Percentiles rank a stretch among this genome's conserved stretches.
phyloP scores from a whole-genome alignment of 1,284 basidiomycete genomes.

The Porogramme epimiltina region DNA sequence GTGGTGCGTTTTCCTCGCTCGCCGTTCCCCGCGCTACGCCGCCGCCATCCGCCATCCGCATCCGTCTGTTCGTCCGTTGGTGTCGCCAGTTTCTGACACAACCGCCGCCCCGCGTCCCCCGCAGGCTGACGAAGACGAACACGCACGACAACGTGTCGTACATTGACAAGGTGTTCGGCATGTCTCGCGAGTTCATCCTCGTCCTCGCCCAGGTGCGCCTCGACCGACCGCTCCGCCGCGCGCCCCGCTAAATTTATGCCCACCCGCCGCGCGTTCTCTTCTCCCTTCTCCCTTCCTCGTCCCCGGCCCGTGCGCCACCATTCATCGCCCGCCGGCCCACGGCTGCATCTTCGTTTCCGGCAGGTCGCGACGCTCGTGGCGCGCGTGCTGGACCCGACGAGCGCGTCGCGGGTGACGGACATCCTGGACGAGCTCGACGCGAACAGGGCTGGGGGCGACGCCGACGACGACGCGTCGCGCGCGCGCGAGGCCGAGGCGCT shows the following conservation, averaged over 20 bases:
- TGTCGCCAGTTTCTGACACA: constrained; percentile 19
- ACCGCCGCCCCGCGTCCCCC: too few relatives aligned
- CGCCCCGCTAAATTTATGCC: background rate
- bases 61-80: too few relatives aligned
- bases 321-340: too few relatives aligned
- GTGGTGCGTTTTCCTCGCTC: constrained; percentile 35
- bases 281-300: too few relatives aligned
- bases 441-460: background rate
- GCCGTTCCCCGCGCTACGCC: too few relatives aligned
- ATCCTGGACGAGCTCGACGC: constrained; percentile 21
- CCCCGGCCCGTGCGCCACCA: too few relatives aligned
- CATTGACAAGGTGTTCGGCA: constrained; percentile 51
- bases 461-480: constrained; percentile 6
- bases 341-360: too few relatives aligned
- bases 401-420: constrained; percentile 11
- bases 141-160: constrained; percentile 34
- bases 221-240: background rate
- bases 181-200: constrained; percentile 36
- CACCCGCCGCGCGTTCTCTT: background rate
- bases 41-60: too few relatives aligned
- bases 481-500: constrained; percentile 25
- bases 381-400: constrained; percentile 15
- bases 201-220: constrained; percentile 33
- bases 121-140: constrained; percentile 31
- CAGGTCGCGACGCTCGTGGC: constrained; percentile 29